Conservation (phyloP, 257 asterid species). For the Phtheirospermum japonicum region DNA sequence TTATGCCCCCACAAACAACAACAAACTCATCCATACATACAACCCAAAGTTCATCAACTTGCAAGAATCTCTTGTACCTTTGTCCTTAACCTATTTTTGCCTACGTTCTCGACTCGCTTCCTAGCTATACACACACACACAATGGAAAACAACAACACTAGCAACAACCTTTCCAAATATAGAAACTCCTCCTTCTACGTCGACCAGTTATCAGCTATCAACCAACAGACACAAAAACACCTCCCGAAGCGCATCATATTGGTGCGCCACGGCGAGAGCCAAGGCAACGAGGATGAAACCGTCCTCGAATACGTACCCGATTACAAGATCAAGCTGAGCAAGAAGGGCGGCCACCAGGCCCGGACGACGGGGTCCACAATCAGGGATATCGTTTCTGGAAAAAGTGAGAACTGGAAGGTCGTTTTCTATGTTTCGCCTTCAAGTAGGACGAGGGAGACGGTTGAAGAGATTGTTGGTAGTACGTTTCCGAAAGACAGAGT, state of each 20-base stretch:
- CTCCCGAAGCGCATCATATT: constrained; percentile 49
- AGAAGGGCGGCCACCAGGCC: constrained; percentile 40
- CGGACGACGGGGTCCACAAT: constrained; percentile 22
- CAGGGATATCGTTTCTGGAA: constrained; percentile 31
- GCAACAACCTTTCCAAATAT: background rate
- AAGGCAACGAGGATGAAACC: constrained; percentile 34
- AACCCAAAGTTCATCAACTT: background rate
- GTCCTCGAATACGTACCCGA: constrained; percentile 38
- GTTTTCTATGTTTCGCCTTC: constrained; percentile 27
- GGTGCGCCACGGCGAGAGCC: constrained; percentile 51
- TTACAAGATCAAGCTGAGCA: constrained; percentile 41
- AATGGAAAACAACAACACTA: constrained; percentile 13
- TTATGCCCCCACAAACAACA: background rate
- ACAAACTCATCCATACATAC: background rate
- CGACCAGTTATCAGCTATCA: background rate
- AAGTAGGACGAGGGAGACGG: constrained; percentile 39
- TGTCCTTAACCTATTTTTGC: too few relatives aligned
- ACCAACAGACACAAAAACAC: background rate
- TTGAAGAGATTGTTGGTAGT: constrained; percentile 33
- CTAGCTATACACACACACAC: background rate
- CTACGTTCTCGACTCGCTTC: too few relatives aligned
- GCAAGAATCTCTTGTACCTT: background rate
- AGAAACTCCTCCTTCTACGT: background rate
- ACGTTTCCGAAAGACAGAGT: constrained; percentile 39
- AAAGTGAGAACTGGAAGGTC: background rate